Conservation (phyloP, 768 basidiomycete species). For the Epithele typhae region DNA sequence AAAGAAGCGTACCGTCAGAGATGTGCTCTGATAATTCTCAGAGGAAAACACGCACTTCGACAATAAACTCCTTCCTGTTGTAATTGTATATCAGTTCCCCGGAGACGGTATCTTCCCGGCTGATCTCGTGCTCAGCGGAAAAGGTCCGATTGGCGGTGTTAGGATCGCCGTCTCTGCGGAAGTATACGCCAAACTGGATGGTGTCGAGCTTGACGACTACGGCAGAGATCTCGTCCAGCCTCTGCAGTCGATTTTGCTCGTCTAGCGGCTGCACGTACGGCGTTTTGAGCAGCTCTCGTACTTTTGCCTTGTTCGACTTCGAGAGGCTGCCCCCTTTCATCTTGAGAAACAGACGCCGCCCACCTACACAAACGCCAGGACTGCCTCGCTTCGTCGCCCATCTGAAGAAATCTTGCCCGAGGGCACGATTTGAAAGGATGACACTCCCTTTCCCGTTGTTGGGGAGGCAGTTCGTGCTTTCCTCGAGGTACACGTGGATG, state of each 20-base stretch:
- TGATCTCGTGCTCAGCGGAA: slow-evolving; percentile 65
- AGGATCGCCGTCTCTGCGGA: slow-evolving; percentile 24
- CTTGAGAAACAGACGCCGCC: slow-evolving; percentile 11
- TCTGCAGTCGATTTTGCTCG: slow-evolving; percentile 26
- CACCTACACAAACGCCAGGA: slow-evolving; percentile 12
- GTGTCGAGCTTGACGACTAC: slow-evolving; percentile 45
- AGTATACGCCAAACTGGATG: slow-evolving; percentile 68
- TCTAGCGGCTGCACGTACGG: slow-evolving; percentile 23
- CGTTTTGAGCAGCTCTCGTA: slow-evolving; percentile 23
- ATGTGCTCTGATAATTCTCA: too few species aligned
- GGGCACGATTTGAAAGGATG: slow-evolving; percentile 16
- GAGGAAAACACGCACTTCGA: slow-evolving; percentile 45
- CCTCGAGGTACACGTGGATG: slow-evolving; percentile 53
- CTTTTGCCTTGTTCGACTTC: too few species aligned
- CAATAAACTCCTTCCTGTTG: slow-evolving; percentile 57
- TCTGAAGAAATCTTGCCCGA: slow-evolving; percentile 43
- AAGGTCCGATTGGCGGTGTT: slow-evolving; percentile 33
- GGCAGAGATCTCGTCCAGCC: slow-evolving; percentile 35
- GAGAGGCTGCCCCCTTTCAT: neutral
- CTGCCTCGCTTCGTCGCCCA: slow-evolving; percentile 32
- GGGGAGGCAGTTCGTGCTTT: slow-evolving; percentile 41
- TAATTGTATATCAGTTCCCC: slow-evolving; percentile 61
- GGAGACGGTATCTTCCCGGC: slow-evolving; percentile 37
- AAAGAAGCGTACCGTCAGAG: too few species aligned
- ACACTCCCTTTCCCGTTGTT: slow-evolving; percentile 50